These are phyloP conservation scores for Blastobotrys robertii DNA, from an alignment of 805 yeast genomes.

Conservation along the genomic window DNA sequence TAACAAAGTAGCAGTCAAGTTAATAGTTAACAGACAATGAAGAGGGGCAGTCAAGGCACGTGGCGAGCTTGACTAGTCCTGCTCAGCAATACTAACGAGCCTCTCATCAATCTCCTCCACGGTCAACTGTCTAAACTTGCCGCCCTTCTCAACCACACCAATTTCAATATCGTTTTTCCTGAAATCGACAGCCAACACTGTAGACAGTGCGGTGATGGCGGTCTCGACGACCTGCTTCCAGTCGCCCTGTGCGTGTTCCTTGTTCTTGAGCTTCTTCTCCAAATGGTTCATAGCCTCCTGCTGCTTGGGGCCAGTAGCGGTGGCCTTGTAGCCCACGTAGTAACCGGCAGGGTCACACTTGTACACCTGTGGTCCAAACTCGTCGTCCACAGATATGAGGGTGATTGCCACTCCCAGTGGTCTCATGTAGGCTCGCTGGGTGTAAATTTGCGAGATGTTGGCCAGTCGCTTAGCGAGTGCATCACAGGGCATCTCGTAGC, in stretches of 20 bases:
- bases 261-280: constrained; percentile 81
- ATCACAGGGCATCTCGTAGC: constrained; percentile 95
- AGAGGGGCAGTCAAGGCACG: not conserved
- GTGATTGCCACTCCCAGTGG: constrained; percentile 93
- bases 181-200: constrained; percentile 85
- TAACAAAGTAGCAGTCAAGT: not conserved
- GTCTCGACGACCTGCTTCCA: constrained; percentile 86
- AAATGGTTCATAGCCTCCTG: constrained; percentile 86
- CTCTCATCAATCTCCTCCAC: constrained; percentile 92
- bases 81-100: constrained; percentile 89
- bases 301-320: constrained; percentile 94
- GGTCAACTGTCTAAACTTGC: constrained; percentile 55
- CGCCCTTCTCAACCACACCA: constrained; percentile 70
- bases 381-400: constrained; percentile 81
- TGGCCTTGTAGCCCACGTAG: constrained; percentile 81
- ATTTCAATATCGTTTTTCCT: constrained; percentile 88
- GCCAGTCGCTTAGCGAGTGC: constrained; percentile 92
- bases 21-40: not conserved
- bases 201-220: constrained; percentile 77
- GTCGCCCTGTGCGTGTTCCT: constrained; percentile 60
- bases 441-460: constrained; percentile 86
- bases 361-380: constrained; percentile 77
- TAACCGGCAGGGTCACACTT: constrained; percentile 98
- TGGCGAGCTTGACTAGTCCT: constrained; percentile 50
- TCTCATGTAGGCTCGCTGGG: constrained; percentile 98